Base-by-base conservation (phyloP, 129 eudicot genomes). In the Glebionis coronaria region DNA sequence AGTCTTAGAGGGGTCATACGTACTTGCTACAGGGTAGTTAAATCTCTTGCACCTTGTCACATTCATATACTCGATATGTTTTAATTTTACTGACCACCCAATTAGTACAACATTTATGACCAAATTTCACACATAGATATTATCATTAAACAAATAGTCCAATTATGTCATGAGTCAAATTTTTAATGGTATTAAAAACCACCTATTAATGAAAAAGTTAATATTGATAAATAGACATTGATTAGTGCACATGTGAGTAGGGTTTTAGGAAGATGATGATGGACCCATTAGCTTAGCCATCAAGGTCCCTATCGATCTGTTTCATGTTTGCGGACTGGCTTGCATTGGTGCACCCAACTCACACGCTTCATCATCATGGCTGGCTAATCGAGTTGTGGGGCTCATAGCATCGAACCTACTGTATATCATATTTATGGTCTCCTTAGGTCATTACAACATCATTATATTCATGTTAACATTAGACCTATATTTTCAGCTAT, bases 271-370 rank as follows among this genome's bases (percentile, higher is more conserved):
- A 25, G 74, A 35, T 31, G 54, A 67, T 73, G 61, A 64, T 75
- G 80, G 80, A 68, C 75, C 80, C 80, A 68, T 31, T 0, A 31
- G 1, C 40, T 75, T n/a, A 51, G 63, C 69, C 80, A 76, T 76
- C 75, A 61, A 76, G 80, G 70, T 75, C 75, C 40, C 40, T 31
- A 31, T 61, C 35, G 57, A 67, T 67, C 55, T 49, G 67, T 66
- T 74, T 75, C 79, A 25, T 75, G 61, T 68, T 58, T 75, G 73
- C 73, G 68, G 54, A 67, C 79, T 68, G 54, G 57, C 7, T 53
- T 76, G 80, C 80, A 9, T 68, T 61, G 80, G 64, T 76, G 74
- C 80, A 76, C 80, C 80, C 70, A 45, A 68, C 80, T 46, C 74
- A 27, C 29, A 76, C 75, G 80, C 80, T 56, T 76, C 70, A 75